phyloP scores from a whole-genome alignment of 768 basidiomycete genomes.

The Suillus ampliporus region DNA sequence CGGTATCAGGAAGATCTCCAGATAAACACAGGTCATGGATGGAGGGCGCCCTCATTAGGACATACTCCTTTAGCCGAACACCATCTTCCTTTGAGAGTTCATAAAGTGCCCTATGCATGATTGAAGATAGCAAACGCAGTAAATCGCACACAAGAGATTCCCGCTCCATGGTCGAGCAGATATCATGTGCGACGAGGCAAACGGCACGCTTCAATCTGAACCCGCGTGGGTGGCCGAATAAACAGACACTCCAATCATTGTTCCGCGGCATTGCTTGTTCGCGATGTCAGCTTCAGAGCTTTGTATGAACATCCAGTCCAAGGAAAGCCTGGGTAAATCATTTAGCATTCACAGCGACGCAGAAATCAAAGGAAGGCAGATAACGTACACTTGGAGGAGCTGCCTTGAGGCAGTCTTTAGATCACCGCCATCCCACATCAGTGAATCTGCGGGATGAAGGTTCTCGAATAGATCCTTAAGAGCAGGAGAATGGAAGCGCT shows the following conservation, averaged over 20 bases:
- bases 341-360: neutral
- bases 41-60: constrained; percentile 40
- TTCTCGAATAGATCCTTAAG: constrained; percentile 49
- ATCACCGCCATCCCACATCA: constrained; percentile 44
- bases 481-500: constrained; percentile 47
- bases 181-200: constrained; percentile 44
- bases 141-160: constrained; percentile 36
- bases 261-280: constrained; percentile 28
- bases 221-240: constrained; percentile 24
- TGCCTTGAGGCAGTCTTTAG: constrained; percentile 1
- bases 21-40: constrained; percentile 44
- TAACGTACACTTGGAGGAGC: neutral
- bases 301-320: constrained; percentile 54
- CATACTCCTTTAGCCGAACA: constrained; percentile 43
- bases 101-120: constrained; percentile 37
- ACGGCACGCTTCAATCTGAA: constrained; percentile 43
- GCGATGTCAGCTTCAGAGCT: constrained; percentile 27
- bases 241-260: constrained; percentile 45
- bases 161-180: constrained; percentile 26
- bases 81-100: constrained; percentile 38
- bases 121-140: constrained; percentile 45
- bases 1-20: constrained; percentile 23
- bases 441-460: constrained; percentile 47
- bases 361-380: neutral
- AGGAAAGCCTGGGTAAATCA: constrained; percentile 32